These are phyloP conservation scores for Geotrichum australiense DNA, from an alignment of 1,139 yeast genomes.

Conservation along the genomic window DNA sequence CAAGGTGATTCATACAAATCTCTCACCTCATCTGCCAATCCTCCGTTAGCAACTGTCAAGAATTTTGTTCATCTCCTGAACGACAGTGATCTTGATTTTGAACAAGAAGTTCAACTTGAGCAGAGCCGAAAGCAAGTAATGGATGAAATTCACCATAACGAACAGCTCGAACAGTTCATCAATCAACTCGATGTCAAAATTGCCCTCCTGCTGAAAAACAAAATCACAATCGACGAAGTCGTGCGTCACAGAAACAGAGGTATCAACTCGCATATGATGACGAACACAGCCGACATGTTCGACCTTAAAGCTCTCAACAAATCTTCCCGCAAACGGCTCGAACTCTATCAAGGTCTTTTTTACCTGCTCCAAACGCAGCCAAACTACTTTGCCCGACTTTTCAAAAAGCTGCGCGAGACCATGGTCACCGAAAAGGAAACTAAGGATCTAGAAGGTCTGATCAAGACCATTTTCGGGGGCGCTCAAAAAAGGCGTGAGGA, in stretches of 20 bases:
- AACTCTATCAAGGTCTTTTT: slow-evolving; percentile 68
- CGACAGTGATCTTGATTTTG: slow-evolving; percentile 66
- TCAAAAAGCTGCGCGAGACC: slow-evolving; percentile 31
- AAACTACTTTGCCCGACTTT: slow-evolving; percentile 55
- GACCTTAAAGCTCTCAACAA: slow-evolving; percentile 39
- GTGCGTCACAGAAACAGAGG: slow-evolving; percentile 46
- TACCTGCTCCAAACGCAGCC: slow-evolving; percentile 85
- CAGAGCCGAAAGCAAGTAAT: slow-evolving; percentile 60
- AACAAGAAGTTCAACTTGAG: slow-evolving; percentile 66
- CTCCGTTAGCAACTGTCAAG: slow-evolving; percentile 69
- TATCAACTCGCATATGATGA: slow-evolving; percentile 23
- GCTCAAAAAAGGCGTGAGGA: slow-evolving; percentile 57
- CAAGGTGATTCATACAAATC: slow-evolving; percentile 71
- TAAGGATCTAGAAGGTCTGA: slow-evolving; percentile 41
- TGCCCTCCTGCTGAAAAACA: slow-evolving; percentile 69
- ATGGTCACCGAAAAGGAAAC: slow-evolving; percentile 32
- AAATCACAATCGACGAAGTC: slow-evolving; percentile 71
- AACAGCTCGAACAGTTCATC: slow-evolving; percentile 62
- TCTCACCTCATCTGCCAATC: slow-evolving; percentile 61
- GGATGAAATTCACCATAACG: slow-evolving; percentile 57
- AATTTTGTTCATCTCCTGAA: slow-evolving; percentile 72
- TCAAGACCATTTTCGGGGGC: slow-evolving; percentile 44
- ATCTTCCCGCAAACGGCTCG: slow-evolving; percentile 40
- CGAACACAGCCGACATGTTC: slow-evolving; percentile 30
- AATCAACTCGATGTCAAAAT: slow-evolving; percentile 79